phyloP scores from a whole-genome alignment of 345 rosid genomes.

The Dimocarpus longan region DNA sequence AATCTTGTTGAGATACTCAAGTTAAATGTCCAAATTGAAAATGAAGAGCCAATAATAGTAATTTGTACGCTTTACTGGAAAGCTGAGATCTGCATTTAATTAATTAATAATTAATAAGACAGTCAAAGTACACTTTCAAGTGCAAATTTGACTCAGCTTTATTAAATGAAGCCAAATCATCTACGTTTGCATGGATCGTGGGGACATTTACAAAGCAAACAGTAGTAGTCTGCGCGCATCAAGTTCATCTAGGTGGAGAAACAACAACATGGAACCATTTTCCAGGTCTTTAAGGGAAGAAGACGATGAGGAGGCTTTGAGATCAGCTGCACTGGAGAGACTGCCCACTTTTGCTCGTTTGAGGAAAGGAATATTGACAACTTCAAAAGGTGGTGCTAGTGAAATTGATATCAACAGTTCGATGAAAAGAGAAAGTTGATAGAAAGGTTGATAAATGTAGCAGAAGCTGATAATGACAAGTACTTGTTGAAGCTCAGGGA shows the following conservation, averaged over 20 bases:
- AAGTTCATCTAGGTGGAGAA: slow-evolving; percentile 15
- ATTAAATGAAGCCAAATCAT: too few relatives aligned
- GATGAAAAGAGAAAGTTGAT: slow-evolving; percentile 29
- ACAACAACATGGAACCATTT: slow-evolving; percentile 25
- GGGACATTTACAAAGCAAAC: neutral
- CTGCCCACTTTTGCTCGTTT: slow-evolving; percentile 41
- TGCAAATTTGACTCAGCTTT: too few relatives aligned
- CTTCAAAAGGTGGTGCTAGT: slow-evolving; percentile 20
- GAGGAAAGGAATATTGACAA: slow-evolving; percentile 41
- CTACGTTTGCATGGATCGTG: neutral
- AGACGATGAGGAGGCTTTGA: slow-evolving; percentile 65
- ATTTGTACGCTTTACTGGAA: too few relatives aligned
- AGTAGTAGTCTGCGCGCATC: slow-evolving; percentile 21
- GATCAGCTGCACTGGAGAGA: slow-evolving; percentile 60
- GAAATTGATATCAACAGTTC: slow-evolving; percentile 25
- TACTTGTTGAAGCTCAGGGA: slow-evolving; percentile 37
- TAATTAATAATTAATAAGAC: too few relatives aligned
- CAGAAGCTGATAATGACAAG: slow-evolving; percentile 41
- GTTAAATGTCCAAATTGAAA: too few relatives aligned
- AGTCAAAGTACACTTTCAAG: too few relatives aligned
- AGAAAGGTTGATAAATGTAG: slow-evolving; percentile 34
- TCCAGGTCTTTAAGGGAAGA: slow-evolving; percentile 56
- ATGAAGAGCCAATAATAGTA: too few relatives aligned
- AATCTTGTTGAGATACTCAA: too few relatives aligned
- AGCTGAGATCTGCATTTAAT: too few relatives aligned